Conservation (phyloP, 805 yeast species). For the Huiozyma sinensis region DNA sequence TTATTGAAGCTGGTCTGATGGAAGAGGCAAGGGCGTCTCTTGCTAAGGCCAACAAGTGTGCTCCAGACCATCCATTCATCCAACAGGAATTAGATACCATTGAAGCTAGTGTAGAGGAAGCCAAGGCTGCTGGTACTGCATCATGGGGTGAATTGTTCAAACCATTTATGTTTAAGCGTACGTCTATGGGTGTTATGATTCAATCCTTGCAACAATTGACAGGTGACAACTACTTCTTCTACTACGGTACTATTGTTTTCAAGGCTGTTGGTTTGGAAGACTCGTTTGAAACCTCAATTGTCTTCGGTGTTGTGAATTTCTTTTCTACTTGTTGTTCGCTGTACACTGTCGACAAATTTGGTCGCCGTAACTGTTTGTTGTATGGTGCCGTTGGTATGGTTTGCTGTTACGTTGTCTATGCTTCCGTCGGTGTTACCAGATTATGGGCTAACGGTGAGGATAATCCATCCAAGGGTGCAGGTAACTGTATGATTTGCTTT, state of each 20-base stretch:
- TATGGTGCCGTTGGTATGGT: slow-evolving; percentile 41
- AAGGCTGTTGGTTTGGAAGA: slow-evolving; percentile 49
- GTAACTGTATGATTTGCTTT: slow-evolving; percentile 59
- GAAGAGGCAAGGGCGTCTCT: slow-evolving; percentile 54
- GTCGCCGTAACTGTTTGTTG: slow-evolving; percentile 40
- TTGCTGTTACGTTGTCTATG: slow-evolving; percentile 37
- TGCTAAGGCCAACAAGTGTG: slow-evolving; percentile 42
- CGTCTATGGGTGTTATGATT: slow-evolving; percentile 41
- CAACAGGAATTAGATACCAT: slow-evolving; percentile 47
- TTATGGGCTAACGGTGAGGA: slow-evolving; percentile 29
- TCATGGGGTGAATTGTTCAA: slow-evolving; percentile 53
- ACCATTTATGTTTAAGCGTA: slow-evolving; percentile 44
- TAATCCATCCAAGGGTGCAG: slow-evolving; percentile 36
- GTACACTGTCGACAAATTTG: slow-evolving; percentile 42
- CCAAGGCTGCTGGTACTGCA: slow-evolving; percentile 51
- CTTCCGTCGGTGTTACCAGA: slow-evolving; percentile 49
- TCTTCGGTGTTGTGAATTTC: slow-evolving; percentile 51
- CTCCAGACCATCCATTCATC: slow-evolving; percentile 42
- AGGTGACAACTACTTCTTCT: slow-evolving; percentile 59
- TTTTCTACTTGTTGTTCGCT: slow-evolving; percentile 45
- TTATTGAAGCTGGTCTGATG: slow-evolving; percentile 41
- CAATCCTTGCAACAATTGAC: slow-evolving; percentile 61
- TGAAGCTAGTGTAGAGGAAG: slow-evolving; percentile 50
- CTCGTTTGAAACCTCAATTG: slow-evolving; percentile 47
- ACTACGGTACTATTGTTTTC: slow-evolving; percentile 54